A percentile compares a stretch with the other conserved stretches of the same genome.
Conservation (phyloP, 2,329 filamentous ascomycete genomes). For the Graphiopsis chlorocephala region DNA sequence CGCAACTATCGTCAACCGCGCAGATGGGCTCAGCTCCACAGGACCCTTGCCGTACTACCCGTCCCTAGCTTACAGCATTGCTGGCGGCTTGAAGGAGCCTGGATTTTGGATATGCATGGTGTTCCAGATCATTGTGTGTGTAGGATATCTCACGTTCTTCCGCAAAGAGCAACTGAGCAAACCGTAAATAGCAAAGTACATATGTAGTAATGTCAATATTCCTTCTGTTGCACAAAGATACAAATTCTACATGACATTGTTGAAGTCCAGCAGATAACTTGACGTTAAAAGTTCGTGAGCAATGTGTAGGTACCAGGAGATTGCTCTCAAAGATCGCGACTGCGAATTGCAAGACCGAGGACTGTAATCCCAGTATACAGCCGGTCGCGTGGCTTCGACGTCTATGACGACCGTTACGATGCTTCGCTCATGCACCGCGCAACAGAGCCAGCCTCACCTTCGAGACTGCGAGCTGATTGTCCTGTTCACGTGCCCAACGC, state of each 20-base stretch:
- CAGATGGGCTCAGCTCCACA: slow-evolving; percentile 58
- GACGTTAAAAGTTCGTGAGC: too few species aligned
- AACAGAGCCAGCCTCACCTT: background rate
- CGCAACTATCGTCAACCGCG: slow-evolving; percentile 61
- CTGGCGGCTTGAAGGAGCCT: slow-evolving; percentile 47
- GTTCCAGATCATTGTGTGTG: slow-evolving; percentile 57
- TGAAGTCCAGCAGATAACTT: too few species aligned
- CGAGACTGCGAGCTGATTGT: background rate
- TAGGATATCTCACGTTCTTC: slow-evolving; percentile 57
- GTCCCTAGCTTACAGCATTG: slow-evolving; percentile 53
- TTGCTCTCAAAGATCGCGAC: too few species aligned
- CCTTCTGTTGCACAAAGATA: background rate
- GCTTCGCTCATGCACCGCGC: background rate
- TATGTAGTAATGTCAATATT: background rate
- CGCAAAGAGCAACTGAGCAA: slow-evolving; percentile 58
- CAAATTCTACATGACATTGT: background rate
- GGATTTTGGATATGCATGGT: slow-evolving; percentile 62
- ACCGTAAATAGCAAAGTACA: slow-evolving; percentile 35
- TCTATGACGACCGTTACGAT: too few species aligned
- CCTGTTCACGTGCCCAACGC: background rate
- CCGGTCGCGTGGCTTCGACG: too few species aligned
- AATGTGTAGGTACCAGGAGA: too few species aligned
- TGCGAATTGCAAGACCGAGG: too few species aligned
- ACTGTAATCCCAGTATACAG: too few species aligned
- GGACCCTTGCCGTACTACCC: slow-evolving; percentile 63